Evolutionary conservation across 2,329 filamentous ascomycete genomes (phyloP).

Genomic region (Phialemoniopsis sp.): DNA sequence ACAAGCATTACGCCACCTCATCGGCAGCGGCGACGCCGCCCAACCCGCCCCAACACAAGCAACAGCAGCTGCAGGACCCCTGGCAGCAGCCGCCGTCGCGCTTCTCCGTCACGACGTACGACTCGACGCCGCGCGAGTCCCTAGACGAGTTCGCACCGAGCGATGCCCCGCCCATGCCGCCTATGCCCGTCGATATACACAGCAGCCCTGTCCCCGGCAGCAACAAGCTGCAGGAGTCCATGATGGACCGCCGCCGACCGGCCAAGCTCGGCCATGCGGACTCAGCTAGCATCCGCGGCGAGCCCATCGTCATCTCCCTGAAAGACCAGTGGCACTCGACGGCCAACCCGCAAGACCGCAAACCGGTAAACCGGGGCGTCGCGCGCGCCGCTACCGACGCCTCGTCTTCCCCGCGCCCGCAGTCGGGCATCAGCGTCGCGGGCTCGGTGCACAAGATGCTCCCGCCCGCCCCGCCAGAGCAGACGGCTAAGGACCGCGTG

Average conservation of each 20-base stretch:
- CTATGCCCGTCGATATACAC: constrained; percentile 4
- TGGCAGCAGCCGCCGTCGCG: constrained; percentile 53
- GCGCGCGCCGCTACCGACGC: constrained; percentile 2
- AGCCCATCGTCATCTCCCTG: constrained; percentile 27
- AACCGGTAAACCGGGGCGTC: constrained; percentile 6
- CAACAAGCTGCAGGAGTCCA: constrained; percentile 15
- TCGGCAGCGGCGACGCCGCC: constrained; percentile 7
- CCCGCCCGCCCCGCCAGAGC: constrained; percentile 57
- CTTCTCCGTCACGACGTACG: constrained; percentile 62
- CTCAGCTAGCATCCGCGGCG: constrained; percentile 6
- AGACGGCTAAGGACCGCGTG: constrained; percentile 57
- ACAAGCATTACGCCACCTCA: constrained; percentile 11
- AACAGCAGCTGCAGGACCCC: constrained; percentile 21
- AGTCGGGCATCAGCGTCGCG: constrained; percentile 21
- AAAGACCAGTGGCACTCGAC: constrained; percentile 25
- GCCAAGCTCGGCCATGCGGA: constrained; percentile 15
- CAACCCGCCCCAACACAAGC: constrained; percentile 11
- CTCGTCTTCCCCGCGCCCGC: constrained; percentile 9
- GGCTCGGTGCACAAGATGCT: constrained; percentile 49
- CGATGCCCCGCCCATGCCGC: constrained; percentile 9
- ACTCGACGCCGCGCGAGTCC: constrained; percentile 43
- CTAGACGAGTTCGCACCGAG: constrained; percentile 5
- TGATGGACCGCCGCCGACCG: constrained; percentile 35
- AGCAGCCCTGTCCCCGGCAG: background rate
- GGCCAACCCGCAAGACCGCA: constrained; percentile 8